Conservation (phyloP, 441 rosid species). For the Mallotus japonicus region DNA sequence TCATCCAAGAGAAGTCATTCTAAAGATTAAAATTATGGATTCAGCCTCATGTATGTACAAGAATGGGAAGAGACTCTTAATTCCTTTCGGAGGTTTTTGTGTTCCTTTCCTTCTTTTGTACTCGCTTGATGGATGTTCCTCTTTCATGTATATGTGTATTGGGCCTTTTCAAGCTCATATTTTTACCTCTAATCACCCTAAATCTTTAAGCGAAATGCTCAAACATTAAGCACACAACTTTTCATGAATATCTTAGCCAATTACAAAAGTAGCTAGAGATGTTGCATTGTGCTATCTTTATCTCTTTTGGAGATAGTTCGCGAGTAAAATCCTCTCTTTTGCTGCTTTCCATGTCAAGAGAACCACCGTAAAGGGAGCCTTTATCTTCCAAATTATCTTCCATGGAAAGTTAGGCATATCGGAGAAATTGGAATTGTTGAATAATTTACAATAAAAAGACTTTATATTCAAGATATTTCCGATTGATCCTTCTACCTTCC, state of each 20-base stretch:
- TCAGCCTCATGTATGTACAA: not conserved
- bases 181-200: not conserved
- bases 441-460: not conserved
- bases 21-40: not conserved
- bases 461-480: not conserved
- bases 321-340: not conserved
- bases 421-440: not conserved
- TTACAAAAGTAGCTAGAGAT: not conserved
- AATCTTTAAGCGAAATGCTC: not conserved
- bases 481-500: not conserved
- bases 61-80: not conserved
- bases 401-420: not conserved
- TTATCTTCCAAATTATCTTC: not conserved
- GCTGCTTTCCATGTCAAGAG: not conserved
- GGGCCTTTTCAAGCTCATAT: not conserved
- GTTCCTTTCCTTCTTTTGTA: too few species aligned
- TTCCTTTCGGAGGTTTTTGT: not conserved
- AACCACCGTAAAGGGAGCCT: not conserved
- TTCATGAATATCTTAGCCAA: not conserved
- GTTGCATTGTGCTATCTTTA: not conserved
- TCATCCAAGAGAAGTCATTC: not conserved
- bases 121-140: not conserved
- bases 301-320: not conserved
- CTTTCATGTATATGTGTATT: not conserved
- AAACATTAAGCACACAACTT: not conserved